Conservation (phyloP, 2,329 filamentous ascomycete species). For the Elsinoe fawcettii region DNA sequence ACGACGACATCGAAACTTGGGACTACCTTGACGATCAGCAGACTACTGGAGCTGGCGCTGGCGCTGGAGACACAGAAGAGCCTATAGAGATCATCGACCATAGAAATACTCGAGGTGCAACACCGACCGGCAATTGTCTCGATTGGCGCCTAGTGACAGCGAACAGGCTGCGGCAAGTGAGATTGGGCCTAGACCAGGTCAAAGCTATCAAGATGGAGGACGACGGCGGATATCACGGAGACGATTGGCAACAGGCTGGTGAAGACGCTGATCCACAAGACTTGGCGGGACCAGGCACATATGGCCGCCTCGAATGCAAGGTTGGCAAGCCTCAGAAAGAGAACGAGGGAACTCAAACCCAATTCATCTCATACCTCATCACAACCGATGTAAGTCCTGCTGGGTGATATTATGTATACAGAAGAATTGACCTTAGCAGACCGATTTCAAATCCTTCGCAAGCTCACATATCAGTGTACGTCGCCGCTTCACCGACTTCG, state of each 20-base stretch:
- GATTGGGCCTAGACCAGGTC: background rate
- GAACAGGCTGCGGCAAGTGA: background rate
- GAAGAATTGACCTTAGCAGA: slow-evolving; percentile 44
- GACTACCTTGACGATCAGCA: slow-evolving; percentile 1
- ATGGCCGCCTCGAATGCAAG: slow-evolving; percentile 72
- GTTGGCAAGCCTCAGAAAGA: slow-evolving; percentile 85
- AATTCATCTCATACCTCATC: slow-evolving; percentile 91
- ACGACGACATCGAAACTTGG: slow-evolving; percentile 8
- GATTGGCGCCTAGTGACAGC: slow-evolving; percentile 11
- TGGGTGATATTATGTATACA: background rate
- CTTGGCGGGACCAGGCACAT: slow-evolving; percentile 54
- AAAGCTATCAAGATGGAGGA: slow-evolving; percentile 23
- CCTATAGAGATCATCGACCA: background rate
- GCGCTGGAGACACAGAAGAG: background rate
- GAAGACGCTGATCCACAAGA: slow-evolving; percentile 49
- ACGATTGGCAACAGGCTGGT: slow-evolving; percentile 59
- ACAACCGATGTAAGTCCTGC: slow-evolving; percentile 63
- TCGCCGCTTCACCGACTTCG: slow-evolving; percentile 93
- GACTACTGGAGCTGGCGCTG: background rate
- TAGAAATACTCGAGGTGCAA: background rate
- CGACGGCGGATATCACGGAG: slow-evolving; percentile 67
- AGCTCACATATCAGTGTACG: slow-evolving; percentile 71
- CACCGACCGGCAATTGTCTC: background rate
- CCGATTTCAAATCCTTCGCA: slow-evolving; percentile 89
- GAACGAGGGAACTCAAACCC: slow-evolving; percentile 92